Conservation (phyloP, 441 rosid genomes). For the Erodium chrysanthum region DNA sequence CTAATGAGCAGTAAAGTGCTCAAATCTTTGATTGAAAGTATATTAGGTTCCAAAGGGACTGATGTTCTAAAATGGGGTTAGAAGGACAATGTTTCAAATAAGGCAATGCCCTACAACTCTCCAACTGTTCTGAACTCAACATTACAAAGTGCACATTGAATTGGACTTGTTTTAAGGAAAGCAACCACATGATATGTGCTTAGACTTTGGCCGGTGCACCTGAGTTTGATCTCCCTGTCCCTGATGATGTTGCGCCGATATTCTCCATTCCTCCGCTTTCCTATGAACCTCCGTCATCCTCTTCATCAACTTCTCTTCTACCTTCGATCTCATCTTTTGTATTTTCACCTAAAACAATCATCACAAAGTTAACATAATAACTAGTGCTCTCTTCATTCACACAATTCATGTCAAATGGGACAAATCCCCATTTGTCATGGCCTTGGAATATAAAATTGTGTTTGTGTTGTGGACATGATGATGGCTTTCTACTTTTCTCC, state of each 20-base stretch:
- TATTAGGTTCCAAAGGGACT: too few species aligned
- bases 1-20: too few species aligned
- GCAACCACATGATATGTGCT: conserved; percentile 54
- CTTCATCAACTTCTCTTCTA: conserved; percentile 84
- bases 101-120: too few species aligned
- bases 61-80: too few species aligned
- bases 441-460: conserved; percentile 21
- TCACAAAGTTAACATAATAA: background rate
- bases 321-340: conserved; percentile 72
- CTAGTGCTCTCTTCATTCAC: too few species aligned
- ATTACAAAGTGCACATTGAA: background rate
- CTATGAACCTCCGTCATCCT: conserved; percentile 63
- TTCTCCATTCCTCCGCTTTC: conserved; percentile 76
- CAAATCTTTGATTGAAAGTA: too few species aligned
- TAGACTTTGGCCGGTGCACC: conserved; percentile 25
- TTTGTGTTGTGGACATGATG: conserved; percentile 25
- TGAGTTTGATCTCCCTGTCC: conserved; percentile 52
- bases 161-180: conserved; percentile 32
- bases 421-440: conserved; percentile 12
- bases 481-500: conserved; percentile 22
- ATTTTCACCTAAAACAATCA: conserved; percentile 52
- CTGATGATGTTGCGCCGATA: conserved; percentile 56
- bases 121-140: too few species aligned
- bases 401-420: too few species aligned
- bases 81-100: too few species aligned